A percentile compares a stretch with the other conserved stretches of the same genome.
phyloP scores from a whole-genome alignment of 2,329 filamentous ascomycete genomes.

The Aspergillus sergii region DNA sequence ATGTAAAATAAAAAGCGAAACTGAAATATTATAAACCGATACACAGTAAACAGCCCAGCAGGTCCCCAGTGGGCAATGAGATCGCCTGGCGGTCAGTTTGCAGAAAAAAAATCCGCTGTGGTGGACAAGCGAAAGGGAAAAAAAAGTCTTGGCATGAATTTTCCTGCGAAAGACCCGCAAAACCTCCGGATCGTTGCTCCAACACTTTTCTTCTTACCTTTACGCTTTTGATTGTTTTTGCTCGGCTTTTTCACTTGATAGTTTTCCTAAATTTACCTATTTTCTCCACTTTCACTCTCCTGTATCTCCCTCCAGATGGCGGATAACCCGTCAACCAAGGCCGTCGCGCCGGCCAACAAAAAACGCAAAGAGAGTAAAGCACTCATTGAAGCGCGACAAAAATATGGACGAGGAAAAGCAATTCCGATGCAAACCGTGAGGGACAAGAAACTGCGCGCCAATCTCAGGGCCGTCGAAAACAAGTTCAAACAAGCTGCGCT shows the following conservation, averaged over 20 bases:
- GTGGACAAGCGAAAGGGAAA: constrained; percentile 38
- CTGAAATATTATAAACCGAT: constrained; percentile 12
- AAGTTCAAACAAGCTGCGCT: constrained; percentile 81
- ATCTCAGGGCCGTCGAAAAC: constrained; percentile 74
- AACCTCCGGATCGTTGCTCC: constrained; percentile 5
- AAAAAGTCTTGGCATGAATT: constrained; percentile 40
- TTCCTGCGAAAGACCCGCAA: constrained; percentile 27
- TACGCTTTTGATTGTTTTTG: neutral
- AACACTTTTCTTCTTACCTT: neutral
- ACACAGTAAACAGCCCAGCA: neutral
- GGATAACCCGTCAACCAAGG: constrained; percentile 28
- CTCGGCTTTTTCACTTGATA: neutral
- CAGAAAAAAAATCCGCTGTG: constrained; percentile 22
- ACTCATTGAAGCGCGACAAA: constrained; percentile 62
- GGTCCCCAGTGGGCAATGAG: constrained; percentile 1
- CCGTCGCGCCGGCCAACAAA: constrained; percentile 33
- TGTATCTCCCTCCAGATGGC: constrained; percentile 28
- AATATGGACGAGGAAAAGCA: constrained; percentile 81
- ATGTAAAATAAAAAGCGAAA: constrained; percentile 16
- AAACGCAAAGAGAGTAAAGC: constrained; percentile 43
- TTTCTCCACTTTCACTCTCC: constrained; percentile 3
- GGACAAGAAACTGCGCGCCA: constrained; percentile 87
- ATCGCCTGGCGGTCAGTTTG: constrained; percentile 2
- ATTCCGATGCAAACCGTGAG: constrained; percentile 73
- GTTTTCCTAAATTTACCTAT: neutral